Percentiles rank a stretch among this genome's conserved stretches.
phyloP scores from a whole-genome alignment of 805 yeast genomes.

The Lipomyces mesembrius region DNA sequence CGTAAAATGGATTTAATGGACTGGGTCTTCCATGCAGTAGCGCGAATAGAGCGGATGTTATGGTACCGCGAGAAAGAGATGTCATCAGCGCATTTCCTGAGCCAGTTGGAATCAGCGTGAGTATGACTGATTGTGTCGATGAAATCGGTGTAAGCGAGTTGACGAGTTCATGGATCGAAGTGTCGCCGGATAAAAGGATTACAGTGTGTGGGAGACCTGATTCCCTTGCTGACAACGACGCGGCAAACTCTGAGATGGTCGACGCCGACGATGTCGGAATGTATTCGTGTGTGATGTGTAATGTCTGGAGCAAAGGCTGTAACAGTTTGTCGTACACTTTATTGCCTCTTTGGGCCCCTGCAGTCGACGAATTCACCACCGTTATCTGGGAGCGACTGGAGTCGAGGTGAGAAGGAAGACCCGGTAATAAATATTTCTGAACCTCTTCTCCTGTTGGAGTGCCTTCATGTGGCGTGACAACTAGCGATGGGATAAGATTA shows the following conservation, averaged over 20 bases:
- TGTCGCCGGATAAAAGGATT: slow-evolving; percentile 81
- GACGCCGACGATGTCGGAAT: slow-evolving; percentile 44
- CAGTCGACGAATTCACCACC: slow-evolving; percentile 45
- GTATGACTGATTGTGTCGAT: slow-evolving; percentile 3
- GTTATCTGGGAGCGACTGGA: slow-evolving; percentile 39
- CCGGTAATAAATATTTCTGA: slow-evolving; percentile 4
- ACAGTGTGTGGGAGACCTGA: slow-evolving; percentile 47
- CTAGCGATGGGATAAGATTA: neutral
- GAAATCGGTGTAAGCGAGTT: slow-evolving; percentile 51
- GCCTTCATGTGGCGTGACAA: slow-evolving; percentile 3
- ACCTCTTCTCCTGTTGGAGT: neutral
- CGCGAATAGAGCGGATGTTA: slow-evolving; percentile 30
- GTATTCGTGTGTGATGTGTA: slow-evolving; percentile 45
- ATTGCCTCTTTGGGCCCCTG: slow-evolving; percentile 42
- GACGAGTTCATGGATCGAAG: slow-evolving; percentile 76
- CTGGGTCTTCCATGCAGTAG: slow-evolving; percentile 15
- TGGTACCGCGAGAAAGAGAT: slow-evolving; percentile 55
- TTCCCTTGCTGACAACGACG: slow-evolving; percentile 38
- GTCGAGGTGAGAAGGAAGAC: slow-evolving; percentile 22
- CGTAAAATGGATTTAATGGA: slow-evolving; percentile 32
- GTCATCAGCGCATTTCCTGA: slow-evolving; percentile 83
- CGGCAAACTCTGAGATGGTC: slow-evolving; percentile 45
- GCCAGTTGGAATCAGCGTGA: slow-evolving; percentile 67
- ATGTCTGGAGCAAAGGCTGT: slow-evolving; percentile 45
- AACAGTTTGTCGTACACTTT: slow-evolving; percentile 43